Percentiles rank a stretch among this genome's conserved stretches.
Conservation (phyloP, 768 basidiomycete genomes). For the Postia placenta region DNA sequence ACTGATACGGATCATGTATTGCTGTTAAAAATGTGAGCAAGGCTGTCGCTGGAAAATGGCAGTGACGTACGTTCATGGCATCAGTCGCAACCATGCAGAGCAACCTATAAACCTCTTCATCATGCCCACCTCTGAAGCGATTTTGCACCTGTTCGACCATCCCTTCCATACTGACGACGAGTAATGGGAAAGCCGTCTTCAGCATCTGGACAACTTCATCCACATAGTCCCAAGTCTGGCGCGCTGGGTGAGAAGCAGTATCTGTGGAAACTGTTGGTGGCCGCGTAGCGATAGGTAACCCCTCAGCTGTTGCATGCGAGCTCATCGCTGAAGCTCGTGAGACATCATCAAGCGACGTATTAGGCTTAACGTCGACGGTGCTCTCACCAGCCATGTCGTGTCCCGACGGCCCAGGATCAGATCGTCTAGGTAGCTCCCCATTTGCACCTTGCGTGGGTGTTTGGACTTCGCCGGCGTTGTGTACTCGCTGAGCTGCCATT, state of each 20-base stretch:
- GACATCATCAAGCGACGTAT: no score
- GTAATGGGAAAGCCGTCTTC: slow-evolving; percentile 92
- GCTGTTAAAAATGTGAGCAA: no score
- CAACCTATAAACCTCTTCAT: slow-evolving; percentile 93
- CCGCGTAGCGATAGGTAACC: background rate
- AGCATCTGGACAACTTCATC: slow-evolving; percentile 92
- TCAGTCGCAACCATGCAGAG: slow-evolving; percentile 85
- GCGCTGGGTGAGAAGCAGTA: slow-evolving; percentile 26
- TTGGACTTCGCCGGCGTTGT: background rate
- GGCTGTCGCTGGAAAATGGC: no score
- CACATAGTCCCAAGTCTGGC: slow-evolving; percentile 83
- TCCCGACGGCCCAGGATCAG: slow-evolving; percentile 25
- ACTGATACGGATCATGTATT: slow-evolving; percentile 63
- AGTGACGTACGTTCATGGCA: slow-evolving; percentile 41
- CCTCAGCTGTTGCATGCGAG: background rate
- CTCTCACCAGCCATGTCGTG: slow-evolving; percentile 16
- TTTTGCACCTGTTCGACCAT: slow-evolving; percentile 92
- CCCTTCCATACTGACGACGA: slow-evolving; percentile 93
- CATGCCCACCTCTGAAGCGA: slow-evolving; percentile 81
- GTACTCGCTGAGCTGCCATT: slow-evolving; percentile 4
- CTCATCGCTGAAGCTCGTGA: no score
- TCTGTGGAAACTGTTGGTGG: background rate
- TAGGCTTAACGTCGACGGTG: background rate
- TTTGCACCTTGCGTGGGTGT: no score
- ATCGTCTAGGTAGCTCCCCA: no score